These are phyloP conservation scores for Suhomyces faveliae DNA, from an alignment of 805 yeast genomes.

Conservation along the genomic window DNA sequence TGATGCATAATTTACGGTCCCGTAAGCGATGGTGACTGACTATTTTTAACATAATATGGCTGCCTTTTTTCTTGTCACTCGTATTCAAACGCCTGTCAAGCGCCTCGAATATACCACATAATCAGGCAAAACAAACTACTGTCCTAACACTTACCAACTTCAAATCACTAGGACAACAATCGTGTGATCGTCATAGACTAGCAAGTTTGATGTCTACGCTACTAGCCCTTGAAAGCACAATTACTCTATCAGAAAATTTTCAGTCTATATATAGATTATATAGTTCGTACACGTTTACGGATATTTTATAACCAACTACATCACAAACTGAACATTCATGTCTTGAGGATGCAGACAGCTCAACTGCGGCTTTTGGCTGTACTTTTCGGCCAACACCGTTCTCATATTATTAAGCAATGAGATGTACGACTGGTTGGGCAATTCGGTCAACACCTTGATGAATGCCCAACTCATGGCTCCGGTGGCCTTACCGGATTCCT, in stretches of 20 bases:
- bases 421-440: slow-evolving; percentile 34
- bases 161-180: no score
- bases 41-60: neutral
- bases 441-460: slow-evolving; percentile 25
- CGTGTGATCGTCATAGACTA: no score
- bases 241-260: no score
- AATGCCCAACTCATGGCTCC: slow-evolving; percentile 44
- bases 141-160: no score
- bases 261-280: neutral
- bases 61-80: neutral
- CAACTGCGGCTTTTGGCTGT: slow-evolving; percentile 41
- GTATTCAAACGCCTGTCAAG: no score
- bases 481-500: slow-evolving; percentile 32
- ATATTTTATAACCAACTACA: slow-evolving; percentile 18
- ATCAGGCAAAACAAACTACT: no score
- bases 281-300: no score
- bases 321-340: slow-evolving; percentile 35
- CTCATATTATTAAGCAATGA: slow-evolving; percentile 39
- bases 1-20: neutral
- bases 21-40: neutral
- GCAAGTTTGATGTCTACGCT: no score
- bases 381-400: slow-evolving; percentile 27
- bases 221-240: no score
- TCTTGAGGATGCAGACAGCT: slow-evolving; percentile 40
- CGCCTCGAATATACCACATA: no score